Conservation (phyloP, 2,329 filamentous ascomycete genomes). For the Paramyrothecium sp. region DNA sequence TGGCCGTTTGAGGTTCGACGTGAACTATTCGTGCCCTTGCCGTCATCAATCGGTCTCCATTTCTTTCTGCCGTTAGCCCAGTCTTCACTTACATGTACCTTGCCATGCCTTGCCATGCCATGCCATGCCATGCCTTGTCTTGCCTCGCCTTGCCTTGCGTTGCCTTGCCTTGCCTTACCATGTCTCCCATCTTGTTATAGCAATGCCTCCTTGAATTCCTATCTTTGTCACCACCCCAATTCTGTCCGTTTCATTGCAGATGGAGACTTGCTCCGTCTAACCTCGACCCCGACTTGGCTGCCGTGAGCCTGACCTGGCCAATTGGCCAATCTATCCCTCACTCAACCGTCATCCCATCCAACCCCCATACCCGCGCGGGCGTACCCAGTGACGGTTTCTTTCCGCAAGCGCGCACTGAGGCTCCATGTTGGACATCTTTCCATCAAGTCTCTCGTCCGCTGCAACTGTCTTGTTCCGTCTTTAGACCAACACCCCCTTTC, state of each 20-base stretch:
- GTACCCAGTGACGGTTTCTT: not conserved
- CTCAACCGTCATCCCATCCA: not conserved
- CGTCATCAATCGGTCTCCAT: not conserved
- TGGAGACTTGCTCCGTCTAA: slow-evolving; percentile 9
- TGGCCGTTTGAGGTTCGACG: not conserved
- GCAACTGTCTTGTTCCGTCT: not conserved
- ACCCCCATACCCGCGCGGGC: not conserved
- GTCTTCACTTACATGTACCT: not conserved
- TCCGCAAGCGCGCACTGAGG: not conserved
- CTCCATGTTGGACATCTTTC: not conserved
- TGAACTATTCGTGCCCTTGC: not conserved
- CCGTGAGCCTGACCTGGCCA: slow-evolving; percentile 14
- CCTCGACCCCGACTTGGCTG: slow-evolving; percentile 10
- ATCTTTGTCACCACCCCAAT: slow-evolving; percentile 15
- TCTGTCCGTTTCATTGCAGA: slow-evolving; percentile 16
- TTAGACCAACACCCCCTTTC: not conserved
- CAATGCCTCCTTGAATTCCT: slow-evolving; percentile 24
- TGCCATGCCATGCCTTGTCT: no score
- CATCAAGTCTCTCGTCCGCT: not conserved
- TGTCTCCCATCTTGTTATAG: slow-evolving; percentile 13
- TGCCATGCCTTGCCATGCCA: no score
- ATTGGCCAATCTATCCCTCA: not conserved
- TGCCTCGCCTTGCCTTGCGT: no score
- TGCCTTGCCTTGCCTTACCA: slow-evolving; percentile 5
- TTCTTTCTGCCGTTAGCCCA: not conserved